phyloP scores from a whole-genome alignment of 2,329 filamentous ascomycete genomes.

The Allantophomopsis lycopodina region DNA sequence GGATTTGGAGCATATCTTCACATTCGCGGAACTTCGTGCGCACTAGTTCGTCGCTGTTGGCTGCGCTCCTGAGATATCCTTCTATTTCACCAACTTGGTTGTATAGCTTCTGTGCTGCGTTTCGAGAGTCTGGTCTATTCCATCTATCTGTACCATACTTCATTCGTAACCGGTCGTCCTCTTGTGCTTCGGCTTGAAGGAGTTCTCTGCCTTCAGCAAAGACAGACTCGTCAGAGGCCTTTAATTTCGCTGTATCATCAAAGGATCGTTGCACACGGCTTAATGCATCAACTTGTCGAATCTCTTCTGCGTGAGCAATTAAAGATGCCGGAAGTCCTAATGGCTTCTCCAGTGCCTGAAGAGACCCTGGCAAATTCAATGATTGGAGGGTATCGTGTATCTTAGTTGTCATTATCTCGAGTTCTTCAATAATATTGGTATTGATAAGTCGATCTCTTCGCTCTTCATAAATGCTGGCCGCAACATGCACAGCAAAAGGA shows the following conservation, averaged over 20 bases:
- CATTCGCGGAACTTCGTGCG: conserved; percentile 67
- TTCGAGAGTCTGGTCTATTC: conserved; percentile 54
- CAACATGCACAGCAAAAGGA: conserved; percentile 89
- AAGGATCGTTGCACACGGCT: conserved; percentile 66
- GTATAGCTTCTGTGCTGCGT: conserved; percentile 38
- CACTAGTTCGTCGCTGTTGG: conserved; percentile 45
- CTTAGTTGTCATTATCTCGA: conserved; percentile 68
- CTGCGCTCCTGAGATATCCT: conserved; percentile 67
- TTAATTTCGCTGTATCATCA: conserved; percentile 82
- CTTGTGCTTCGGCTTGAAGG: conserved; percentile 65
- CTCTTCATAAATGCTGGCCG: conserved; percentile 90
- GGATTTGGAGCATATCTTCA: conserved; percentile 59
- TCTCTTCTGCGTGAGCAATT: conserved; percentile 83
- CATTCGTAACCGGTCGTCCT: conserved; percentile 61
- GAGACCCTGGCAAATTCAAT: conserved; percentile 76
- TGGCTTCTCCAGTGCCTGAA: conserved; percentile 91
- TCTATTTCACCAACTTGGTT: conserved; percentile 52
- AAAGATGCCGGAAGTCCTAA: conserved; percentile 76
- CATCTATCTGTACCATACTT: conserved; percentile 85
- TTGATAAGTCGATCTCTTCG: conserved; percentile 83
- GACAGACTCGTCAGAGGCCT: conserved; percentile 59
- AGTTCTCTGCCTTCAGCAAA: conserved; percentile 77
- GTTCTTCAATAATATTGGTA: conserved; percentile 69
- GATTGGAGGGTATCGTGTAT: conserved; percentile 70
- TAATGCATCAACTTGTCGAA: conserved; percentile 79